Conservation (phyloP, 345 rosid species). For the Isatis tinctoria region DNA sequence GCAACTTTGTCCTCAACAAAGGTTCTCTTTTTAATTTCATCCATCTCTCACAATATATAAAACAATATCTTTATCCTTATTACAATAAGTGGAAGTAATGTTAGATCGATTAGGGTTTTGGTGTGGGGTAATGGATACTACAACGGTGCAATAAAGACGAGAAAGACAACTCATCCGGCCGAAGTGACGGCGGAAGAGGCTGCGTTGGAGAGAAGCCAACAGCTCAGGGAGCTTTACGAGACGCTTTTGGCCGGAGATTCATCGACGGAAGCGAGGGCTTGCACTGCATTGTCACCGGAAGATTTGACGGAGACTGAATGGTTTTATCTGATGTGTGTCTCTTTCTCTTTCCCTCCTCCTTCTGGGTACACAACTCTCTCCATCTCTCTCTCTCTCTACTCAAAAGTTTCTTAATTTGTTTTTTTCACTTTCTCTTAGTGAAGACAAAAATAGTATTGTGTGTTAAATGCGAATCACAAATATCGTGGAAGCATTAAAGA, state of each 20-base stretch:
- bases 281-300: constrained; percentile 87
- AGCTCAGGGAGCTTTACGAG: constrained; percentile 86
- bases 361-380: constrained; percentile 61
- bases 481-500: constrained; percentile 9
- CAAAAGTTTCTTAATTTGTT: neutral
- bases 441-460: constrained; percentile 28
- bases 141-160: constrained; percentile 94
- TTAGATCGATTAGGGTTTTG: constrained; percentile 45
- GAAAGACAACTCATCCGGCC: constrained; percentile 92
- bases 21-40: constrained; percentile 39
- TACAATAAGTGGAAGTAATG: neutral
- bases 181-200: constrained; percentile 92
- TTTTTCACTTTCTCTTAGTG: neutral
- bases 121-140: constrained; percentile 93
- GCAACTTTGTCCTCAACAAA: constrained; percentile 92
- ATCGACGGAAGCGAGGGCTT: constrained; percentile 46
- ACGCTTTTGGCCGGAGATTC: constrained; percentile 76
- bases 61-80: neutral
- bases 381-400: neutral
- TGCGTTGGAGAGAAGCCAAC: constrained; percentile 89
- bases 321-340: constrained; percentile 97
- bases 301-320: constrained; percentile 96
- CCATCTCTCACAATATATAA: neutral
- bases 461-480: constrained; percentile 20
- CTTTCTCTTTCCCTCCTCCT: constrained; percentile 83